phyloP scores from a whole-genome alignment of 2,329 filamentous ascomycete genomes.

The Aspergillus pseudoterreus region DNA sequence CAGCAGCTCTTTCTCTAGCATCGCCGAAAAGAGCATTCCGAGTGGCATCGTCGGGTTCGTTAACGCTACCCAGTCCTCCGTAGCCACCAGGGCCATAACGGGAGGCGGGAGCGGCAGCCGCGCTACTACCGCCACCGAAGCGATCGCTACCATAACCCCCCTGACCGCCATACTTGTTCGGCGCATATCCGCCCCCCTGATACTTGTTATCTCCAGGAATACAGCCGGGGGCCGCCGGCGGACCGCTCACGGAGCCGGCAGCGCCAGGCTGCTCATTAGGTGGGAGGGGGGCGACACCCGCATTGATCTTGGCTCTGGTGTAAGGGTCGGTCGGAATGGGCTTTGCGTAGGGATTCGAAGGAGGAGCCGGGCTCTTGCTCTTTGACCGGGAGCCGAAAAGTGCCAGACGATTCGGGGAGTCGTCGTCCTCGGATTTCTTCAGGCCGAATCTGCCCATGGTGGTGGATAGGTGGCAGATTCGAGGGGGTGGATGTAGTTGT shows the following conservation, averaged over 20 bases:
- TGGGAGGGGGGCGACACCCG: constrained; percentile 37
- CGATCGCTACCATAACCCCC: constrained; percentile 51
- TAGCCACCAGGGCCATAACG: constrained; percentile 51
- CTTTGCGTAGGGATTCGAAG: constrained; percentile 56
- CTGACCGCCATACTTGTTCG: constrained; percentile 42
- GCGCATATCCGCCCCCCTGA: constrained; percentile 32
- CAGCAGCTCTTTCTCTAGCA: constrained; percentile 49
- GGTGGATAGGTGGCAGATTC: not conserved
- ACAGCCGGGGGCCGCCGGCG: constrained; percentile 23
- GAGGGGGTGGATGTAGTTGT: not conserved
- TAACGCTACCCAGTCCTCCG: constrained; percentile 52
- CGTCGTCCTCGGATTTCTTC: constrained; percentile 54
- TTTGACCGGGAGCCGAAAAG: constrained; percentile 57
- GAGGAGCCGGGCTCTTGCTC: constrained; percentile 50
- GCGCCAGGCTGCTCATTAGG: constrained; percentile 27
- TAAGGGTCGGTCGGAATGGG: constrained; percentile 53
- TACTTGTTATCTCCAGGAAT: constrained; percentile 32
- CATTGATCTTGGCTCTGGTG: constrained; percentile 46
- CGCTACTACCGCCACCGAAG: constrained; percentile 47
- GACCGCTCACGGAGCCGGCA: constrained; percentile 13
- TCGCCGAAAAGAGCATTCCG: constrained; percentile 59
- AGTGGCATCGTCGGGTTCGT: constrained; percentile 52
- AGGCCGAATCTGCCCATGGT: constrained; percentile 36
- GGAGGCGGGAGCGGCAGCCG: constrained; percentile 42
- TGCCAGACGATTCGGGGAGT: constrained; percentile 51